phyloP scores from a whole-genome alignment of 2,329 filamentous ascomycete species.

The Phialophora macrospora region DNA sequence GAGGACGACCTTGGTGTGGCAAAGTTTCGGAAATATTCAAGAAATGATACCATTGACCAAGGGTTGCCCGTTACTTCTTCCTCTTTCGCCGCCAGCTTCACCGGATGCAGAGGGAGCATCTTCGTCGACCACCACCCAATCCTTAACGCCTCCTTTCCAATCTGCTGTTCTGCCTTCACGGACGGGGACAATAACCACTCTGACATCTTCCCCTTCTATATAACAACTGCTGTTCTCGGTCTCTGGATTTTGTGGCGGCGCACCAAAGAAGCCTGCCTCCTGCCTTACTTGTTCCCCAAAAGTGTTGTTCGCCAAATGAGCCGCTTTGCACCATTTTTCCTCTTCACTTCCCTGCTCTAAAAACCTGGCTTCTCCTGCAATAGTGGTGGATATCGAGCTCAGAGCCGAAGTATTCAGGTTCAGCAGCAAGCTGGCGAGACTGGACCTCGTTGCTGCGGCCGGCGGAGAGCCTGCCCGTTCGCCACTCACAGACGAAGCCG shows the following conservation, averaged over 20 bases:
- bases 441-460: conserved; percentile 68
- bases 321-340: conserved; percentile 79
- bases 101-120: conserved; percentile 33
- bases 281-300: conserved; percentile 65
- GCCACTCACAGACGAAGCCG: conserved; percentile 59
- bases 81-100: conserved; percentile 20
- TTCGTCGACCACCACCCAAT: conserved; percentile 63
- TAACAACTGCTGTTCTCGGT: conserved; percentile 59
- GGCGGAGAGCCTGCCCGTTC: conserved; percentile 64
- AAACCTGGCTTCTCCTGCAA: conserved; percentile 83
- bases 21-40: conserved; percentile 21
- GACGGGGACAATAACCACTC: conserved; percentile 85
- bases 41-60: conserved; percentile 33
- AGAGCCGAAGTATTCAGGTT: conserved; percentile 90
- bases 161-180: conserved; percentile 86
- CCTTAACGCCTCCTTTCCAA: conserved; percentile 91
- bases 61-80: conserved; percentile 29
- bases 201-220: conserved; percentile 79
- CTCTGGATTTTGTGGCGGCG: conserved; percentile 43
- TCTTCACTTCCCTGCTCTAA: conserved; percentile 75
- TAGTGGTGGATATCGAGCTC: conserved; percentile 87
- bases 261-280: conserved; percentile 52
- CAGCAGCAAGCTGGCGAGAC: conserved; percentile 79
- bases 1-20: background rate
- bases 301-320: conserved; percentile 90